Conservation (phyloP, 441 rosid species). For the Bocquillonia castaneifolia region DNA sequence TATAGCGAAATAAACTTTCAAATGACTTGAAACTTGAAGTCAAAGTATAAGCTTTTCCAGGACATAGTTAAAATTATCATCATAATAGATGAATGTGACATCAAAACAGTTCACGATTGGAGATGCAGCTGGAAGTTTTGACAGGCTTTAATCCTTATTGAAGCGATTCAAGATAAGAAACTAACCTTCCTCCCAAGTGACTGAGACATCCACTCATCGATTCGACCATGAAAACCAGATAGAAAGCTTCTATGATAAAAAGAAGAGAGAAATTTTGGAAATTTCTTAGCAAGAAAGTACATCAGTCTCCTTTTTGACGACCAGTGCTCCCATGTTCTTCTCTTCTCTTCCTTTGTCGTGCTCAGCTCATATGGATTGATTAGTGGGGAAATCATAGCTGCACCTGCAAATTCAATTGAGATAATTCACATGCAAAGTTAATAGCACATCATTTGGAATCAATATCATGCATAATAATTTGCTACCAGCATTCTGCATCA, state of each 20-base stretch:
- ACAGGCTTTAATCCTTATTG: background rate
- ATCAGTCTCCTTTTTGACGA: slow-evolving; percentile 46
- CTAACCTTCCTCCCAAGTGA: slow-evolving; percentile 58
- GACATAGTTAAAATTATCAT: background rate
- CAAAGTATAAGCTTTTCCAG: background rate
- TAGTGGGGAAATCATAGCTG: slow-evolving; percentile 64
- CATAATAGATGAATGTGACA: background rate
- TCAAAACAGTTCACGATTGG: background rate
- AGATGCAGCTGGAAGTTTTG: background rate
- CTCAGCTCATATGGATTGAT: slow-evolving; percentile 58
- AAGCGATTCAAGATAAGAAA: background rate
- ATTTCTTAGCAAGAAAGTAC: slow-evolving; percentile 58
- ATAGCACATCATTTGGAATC: background rate
- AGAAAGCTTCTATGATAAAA: slow-evolving; percentile 52
- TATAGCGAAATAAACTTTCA: background rate
- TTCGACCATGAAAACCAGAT: slow-evolving; percentile 63
- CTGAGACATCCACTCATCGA: slow-evolving; percentile 59
- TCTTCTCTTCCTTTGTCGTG: slow-evolving; percentile 54
- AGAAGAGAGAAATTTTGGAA: slow-evolving; percentile 48
- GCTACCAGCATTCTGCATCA: too few relatives aligned
- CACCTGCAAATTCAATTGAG: slow-evolving; percentile 45
- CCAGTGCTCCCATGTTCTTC: slow-evolving; percentile 56
- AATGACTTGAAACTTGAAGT: background rate
- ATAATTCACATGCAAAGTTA: background rate
- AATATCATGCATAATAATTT: background rate